phyloP scores from a whole-genome alignment of 2,329 filamentous ascomycete species.

The Colletotrichum eleusines region DNA sequence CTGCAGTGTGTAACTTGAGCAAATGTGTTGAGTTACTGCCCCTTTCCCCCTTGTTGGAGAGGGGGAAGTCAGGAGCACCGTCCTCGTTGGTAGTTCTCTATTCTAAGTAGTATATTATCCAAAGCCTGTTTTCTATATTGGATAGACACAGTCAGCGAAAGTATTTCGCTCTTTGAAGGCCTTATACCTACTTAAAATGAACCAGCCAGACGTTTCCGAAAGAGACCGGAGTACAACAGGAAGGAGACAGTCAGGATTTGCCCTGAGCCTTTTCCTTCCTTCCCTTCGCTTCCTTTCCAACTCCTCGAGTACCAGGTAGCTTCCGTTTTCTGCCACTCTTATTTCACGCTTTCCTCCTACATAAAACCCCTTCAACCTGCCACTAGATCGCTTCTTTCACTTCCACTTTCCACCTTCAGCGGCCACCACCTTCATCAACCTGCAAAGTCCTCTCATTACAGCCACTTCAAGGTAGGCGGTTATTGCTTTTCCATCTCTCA shows the following conservation, averaged over 20 bases:
- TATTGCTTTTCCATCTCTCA: not conserved
- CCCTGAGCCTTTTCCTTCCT: not conserved
- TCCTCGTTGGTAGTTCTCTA: not conserved
- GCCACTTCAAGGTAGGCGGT: not conserved
- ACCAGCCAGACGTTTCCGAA: not conserved
- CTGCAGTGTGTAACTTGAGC: not conserved
- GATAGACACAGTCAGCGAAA: not conserved
- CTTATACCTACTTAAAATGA: not conserved
- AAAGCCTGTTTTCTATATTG: too few relatives aligned
- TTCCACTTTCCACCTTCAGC: not conserved
- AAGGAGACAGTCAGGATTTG: not conserved
- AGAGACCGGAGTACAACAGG: not conserved
- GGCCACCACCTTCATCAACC: not conserved
- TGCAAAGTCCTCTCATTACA: not conserved
- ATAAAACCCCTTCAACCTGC: not conserved
- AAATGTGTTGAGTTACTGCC: not conserved
- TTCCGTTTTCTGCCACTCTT: not conserved
- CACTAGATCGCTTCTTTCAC: not conserved
- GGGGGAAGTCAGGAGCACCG: not conserved
- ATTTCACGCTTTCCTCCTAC: not conserved
- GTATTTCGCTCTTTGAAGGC: not conserved
- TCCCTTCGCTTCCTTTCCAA: not conserved
- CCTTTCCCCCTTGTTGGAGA: not conserved
- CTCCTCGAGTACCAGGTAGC: not conserved
- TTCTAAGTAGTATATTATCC: not conserved